Evolutionary conservation across 139 green algal genomes (phyloP).

Genomic region (Astrephomene gubernaculifera): DNA sequence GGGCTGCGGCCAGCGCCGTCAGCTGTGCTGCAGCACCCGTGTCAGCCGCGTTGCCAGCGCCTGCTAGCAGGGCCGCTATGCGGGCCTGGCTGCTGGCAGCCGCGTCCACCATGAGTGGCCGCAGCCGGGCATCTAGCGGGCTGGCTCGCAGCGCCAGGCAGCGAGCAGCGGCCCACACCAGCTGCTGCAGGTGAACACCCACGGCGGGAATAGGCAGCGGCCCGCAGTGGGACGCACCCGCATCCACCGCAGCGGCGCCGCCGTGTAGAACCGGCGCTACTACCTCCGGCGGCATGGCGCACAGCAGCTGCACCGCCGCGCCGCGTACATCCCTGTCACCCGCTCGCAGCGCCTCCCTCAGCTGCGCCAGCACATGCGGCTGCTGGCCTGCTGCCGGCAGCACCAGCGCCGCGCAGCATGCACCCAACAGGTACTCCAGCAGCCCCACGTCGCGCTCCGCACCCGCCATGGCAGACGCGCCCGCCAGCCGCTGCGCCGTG

Average conservation of each 20-base stretch:
- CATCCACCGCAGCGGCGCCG: not conserved
- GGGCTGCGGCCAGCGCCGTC: slow-evolving; percentile 39
- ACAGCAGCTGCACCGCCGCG: slow-evolving; percentile 4
- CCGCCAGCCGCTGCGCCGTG: slow-evolving; percentile 32
- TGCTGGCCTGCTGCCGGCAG: no score
- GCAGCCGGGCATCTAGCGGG: not conserved
- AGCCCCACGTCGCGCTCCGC: slow-evolving; percentile 56
- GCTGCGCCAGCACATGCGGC: not conserved
- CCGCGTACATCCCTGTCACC: not conserved
- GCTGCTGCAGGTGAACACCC: slow-evolving; percentile 32
- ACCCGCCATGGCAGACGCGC: not conserved
- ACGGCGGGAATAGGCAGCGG: no score
- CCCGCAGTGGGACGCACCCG: no score
- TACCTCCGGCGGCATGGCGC: not conserved
- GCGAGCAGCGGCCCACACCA: slow-evolving; percentile 51
- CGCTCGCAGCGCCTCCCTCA: slow-evolving; percentile 25
- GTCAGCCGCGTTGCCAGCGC: not conserved
- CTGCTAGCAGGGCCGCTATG: not conserved
- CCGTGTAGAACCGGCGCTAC: slow-evolving; percentile 1
- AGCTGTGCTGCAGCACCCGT: not conserved
- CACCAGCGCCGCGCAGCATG: not conserved
- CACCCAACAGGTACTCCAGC: slow-evolving; percentile 47
- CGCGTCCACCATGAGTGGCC: not conserved
- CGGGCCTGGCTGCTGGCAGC: not conserved
- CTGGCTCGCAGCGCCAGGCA: slow-evolving; percentile 56